These are phyloP conservation scores for Neoarthrinium moseri DNA, from an alignment of 2,329 filamentous ascomycete species.

Conservation along the genomic window DNA sequence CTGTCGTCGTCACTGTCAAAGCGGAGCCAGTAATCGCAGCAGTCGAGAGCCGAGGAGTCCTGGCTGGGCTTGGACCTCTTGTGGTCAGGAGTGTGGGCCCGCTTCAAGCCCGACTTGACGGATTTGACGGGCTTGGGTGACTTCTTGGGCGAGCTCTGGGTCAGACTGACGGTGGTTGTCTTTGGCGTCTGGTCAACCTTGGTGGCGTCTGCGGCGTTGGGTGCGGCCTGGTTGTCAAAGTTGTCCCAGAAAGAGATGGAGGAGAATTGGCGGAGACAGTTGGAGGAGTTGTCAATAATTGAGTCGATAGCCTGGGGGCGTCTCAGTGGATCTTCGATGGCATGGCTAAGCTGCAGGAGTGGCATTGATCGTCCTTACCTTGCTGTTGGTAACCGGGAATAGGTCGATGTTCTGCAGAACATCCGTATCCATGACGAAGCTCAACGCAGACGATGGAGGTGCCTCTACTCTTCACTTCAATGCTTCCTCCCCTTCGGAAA, in stretches of 20 bases:
- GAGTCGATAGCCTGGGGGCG: slow-evolving; percentile 24
- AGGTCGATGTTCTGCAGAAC: slow-evolving; percentile 34
- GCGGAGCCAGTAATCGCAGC: slow-evolving; percentile 34
- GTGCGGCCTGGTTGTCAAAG: slow-evolving; percentile 21
- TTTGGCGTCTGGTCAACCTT: slow-evolving; percentile 24
- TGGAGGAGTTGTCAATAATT: slow-evolving; percentile 28
- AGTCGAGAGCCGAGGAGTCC: slow-evolving; percentile 30
- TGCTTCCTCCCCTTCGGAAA: background rate
- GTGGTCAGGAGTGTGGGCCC: slow-evolving; percentile 28
- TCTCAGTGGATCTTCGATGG: slow-evolving; percentile 11
- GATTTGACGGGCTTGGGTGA: slow-evolving; percentile 25
- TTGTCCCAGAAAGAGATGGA: slow-evolving; percentile 32
- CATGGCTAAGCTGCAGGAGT: slow-evolving; percentile 3
- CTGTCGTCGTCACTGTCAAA: slow-evolving; percentile 34
- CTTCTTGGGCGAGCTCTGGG: slow-evolving; percentile 21
- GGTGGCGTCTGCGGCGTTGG: slow-evolving; percentile 12
- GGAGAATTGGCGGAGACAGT: slow-evolving; percentile 28
- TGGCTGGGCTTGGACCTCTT: slow-evolving; percentile 22
- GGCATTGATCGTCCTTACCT: slow-evolving; percentile 20
- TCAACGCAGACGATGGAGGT: background rate
- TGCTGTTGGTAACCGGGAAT: slow-evolving; percentile 29
- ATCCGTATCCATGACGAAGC: slow-evolving; percentile 32
- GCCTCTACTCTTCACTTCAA: background rate
- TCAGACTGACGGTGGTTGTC: slow-evolving; percentile 19
- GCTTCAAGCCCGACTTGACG: slow-evolving; percentile 21